Base-by-base conservation (phyloP, 352 stramenopile species). In the Pythium diclinum region DNA sequence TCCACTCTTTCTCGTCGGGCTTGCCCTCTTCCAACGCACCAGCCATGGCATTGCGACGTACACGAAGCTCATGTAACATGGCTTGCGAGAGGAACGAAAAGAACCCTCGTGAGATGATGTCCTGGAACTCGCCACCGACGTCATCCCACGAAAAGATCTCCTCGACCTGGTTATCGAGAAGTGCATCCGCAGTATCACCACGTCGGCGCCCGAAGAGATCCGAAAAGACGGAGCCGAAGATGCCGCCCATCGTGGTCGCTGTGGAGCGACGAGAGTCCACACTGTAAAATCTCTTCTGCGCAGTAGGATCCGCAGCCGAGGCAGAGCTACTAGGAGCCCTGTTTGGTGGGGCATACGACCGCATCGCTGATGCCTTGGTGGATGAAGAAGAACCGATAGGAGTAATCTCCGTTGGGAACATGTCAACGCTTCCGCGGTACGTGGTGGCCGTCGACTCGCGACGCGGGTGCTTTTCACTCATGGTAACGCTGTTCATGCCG, bases 61-160 rank as follows among this genome's bases (percentile, higher is more conserved):
- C 47, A 7, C 68, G 69, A 28, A 91, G 53, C 32, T 88, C 73
- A 21, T 68, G 59, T 0, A 87, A 72, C 59, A 88, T 61, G 23
- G 71, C 67, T 38, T 75, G 73, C 21, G 80, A 67, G 16, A 89
- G 58, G 32, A 77, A 77, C 34, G 81, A 78, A 67, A 86, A 91
- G 66, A 92, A 91, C 30, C 81, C 85, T 40, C 77, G 69, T 32
- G 76, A 87, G 62, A 85, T 74, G 19, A 88, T 69, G 68, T 94
- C 83, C 33, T 76, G 75, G 9, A 73, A 81, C 14, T 77, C 76
- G 48, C 81, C 77, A 53, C 71, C 73, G 0, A 91, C 56, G 53
- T 94, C 85, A 56, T 92, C 85, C 85, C 85, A 94, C 16, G 81
- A 82, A 63, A 84, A 79, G 16, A 87, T 60, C 16, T 76, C 67